phyloP scores from a whole-genome alignment of 1,139 yeast species.

The Geotrichum armillariae region DNA sequence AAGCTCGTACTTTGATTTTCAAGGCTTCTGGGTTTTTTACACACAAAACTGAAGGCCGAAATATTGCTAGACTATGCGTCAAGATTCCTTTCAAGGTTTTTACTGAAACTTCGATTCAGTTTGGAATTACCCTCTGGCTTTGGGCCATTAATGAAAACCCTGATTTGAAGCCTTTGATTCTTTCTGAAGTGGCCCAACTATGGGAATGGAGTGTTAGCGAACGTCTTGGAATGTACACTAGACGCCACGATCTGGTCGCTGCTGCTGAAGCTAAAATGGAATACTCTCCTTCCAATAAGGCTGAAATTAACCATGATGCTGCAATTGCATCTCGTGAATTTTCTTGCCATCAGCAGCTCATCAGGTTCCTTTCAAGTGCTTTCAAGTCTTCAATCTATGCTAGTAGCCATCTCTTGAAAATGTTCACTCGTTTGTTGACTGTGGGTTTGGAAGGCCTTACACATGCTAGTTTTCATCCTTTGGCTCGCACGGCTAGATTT shows the following conservation, averaged over 20 bases:
- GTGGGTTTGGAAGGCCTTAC: slow-evolving; percentile 55
- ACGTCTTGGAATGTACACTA: slow-evolving; percentile 65
- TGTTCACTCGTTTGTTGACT: slow-evolving; percentile 63
- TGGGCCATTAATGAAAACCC: slow-evolving; percentile 72
- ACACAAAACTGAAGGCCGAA: slow-evolving; percentile 26
- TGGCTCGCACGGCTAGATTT: slow-evolving; percentile 70
- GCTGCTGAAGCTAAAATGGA: slow-evolving; percentile 81
- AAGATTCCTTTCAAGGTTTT: slow-evolving; percentile 70
- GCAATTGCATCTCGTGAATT: slow-evolving; percentile 51
- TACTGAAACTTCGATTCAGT: slow-evolving; percentile 59
- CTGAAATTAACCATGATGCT: slow-evolving; percentile 55
- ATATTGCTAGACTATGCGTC: slow-evolving; percentile 43
- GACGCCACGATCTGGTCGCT: slow-evolving; percentile 53
- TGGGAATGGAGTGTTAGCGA: slow-evolving; percentile 70
- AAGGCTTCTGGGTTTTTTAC: slow-evolving; percentile 32
- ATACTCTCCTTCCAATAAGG: slow-evolving; percentile 80
- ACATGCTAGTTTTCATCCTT: slow-evolving; percentile 77
- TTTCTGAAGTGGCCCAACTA: slow-evolving; percentile 64
- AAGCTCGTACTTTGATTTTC: slow-evolving; percentile 34
- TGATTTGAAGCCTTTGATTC: slow-evolving; percentile 55
- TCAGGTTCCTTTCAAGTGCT: slow-evolving; percentile 71
- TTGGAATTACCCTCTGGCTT: slow-evolving; percentile 78
- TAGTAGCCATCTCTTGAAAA: slow-evolving; percentile 66
- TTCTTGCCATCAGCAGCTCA: slow-evolving; percentile 71
- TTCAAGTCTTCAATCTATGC: slow-evolving; percentile 79